phyloP scores from a whole-genome alignment of 202 grass and related monocot species.

The Schoenoplectus triqueter region DNA sequence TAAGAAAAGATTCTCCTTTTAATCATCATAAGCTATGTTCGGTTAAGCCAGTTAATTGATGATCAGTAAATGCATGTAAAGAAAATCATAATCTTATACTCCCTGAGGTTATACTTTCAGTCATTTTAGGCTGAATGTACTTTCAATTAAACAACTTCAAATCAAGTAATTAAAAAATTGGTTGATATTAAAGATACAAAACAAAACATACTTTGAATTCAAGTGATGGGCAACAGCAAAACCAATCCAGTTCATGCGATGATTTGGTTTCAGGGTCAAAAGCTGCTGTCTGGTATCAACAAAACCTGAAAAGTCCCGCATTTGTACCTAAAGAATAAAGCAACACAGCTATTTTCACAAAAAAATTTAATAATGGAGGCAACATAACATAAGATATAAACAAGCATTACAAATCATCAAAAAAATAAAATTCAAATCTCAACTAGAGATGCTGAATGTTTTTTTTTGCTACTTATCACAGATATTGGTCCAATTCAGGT shows the following conservation, averaged over 20 bases:
- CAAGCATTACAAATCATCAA: background rate
- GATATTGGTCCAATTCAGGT: background rate
- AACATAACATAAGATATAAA: constrained; percentile 7
- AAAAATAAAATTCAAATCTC: constrained; percentile 19
- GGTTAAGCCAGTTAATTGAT: background rate
- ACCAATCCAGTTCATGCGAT: constrained; percentile 99
- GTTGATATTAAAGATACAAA: constrained; percentile 27
- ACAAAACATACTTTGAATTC: constrained; percentile 80
- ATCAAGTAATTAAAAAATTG: constrained; percentile 30
- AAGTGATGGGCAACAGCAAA: constrained; percentile 96
- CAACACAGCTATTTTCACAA: constrained; percentile 31
- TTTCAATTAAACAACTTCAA: background rate
- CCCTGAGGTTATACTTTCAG: background rate
- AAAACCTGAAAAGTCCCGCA: constrained; percentile 96
- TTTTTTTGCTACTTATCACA: background rate
- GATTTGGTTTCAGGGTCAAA: constrained; percentile 85
- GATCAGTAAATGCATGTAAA: background rate
- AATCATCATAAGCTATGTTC: background rate
- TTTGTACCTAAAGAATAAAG: constrained; percentile 73
- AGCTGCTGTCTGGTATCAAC: constrained; percentile 99
- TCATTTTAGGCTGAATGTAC: background rate
- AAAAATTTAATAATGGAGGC: constrained; percentile 16
- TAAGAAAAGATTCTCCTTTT: constrained; percentile 21
- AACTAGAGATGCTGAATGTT: constrained; percentile 3
- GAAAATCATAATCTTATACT: background rate